These are phyloP conservation scores for Blastomyces parvus DNA, from an alignment of 2,329 filamentous ascomycete species.

Conservation along the genomic window DNA sequence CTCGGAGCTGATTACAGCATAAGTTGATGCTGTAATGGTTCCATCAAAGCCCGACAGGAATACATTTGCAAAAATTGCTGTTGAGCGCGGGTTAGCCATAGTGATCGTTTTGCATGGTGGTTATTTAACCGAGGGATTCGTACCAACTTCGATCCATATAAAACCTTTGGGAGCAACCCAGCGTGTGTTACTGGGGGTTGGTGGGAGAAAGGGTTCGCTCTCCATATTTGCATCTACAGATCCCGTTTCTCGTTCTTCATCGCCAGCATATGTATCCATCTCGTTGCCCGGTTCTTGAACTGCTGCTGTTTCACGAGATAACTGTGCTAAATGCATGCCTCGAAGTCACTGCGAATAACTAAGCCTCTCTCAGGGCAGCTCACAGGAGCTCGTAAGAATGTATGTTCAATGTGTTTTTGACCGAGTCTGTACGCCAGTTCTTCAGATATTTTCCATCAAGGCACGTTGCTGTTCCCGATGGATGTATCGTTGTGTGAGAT, in stretches of 20 bases:
- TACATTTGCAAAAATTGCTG: slow-evolving; percentile 54
- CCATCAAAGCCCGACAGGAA: slow-evolving; percentile 49
- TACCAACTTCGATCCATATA: slow-evolving; percentile 48
- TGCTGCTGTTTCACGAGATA: not conserved
- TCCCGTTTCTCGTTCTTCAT: not conserved
- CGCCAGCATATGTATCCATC: slow-evolving; percentile 3
- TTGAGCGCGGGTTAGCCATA: slow-evolving; percentile 3
- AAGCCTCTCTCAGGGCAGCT: not conserved
- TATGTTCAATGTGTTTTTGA: not conserved
- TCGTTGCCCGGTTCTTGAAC: not conserved
- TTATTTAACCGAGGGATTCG: slow-evolving; percentile 3
- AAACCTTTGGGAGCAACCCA: slow-evolving; percentile 49
- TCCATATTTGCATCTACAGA: slow-evolving; percentile 16
- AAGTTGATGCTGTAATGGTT: slow-evolving; percentile 38
- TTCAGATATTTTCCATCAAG: not conserved
- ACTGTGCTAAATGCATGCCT: not conserved
- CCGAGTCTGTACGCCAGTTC: not conserved
- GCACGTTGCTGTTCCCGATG: not conserved
- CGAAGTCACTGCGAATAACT: not conserved
- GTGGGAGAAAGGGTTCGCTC: slow-evolving; percentile 19
- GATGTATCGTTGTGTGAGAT: not conserved
- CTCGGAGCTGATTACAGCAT: slow-evolving; percentile 40
- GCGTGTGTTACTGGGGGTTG: slow-evolving; percentile 5
- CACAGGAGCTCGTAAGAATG: not conserved
- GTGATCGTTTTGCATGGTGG: not conserved